Evolutionary conservation across 345 rosid genomes (phyloP).

Genomic region (Syzygium jambos): DNA sequence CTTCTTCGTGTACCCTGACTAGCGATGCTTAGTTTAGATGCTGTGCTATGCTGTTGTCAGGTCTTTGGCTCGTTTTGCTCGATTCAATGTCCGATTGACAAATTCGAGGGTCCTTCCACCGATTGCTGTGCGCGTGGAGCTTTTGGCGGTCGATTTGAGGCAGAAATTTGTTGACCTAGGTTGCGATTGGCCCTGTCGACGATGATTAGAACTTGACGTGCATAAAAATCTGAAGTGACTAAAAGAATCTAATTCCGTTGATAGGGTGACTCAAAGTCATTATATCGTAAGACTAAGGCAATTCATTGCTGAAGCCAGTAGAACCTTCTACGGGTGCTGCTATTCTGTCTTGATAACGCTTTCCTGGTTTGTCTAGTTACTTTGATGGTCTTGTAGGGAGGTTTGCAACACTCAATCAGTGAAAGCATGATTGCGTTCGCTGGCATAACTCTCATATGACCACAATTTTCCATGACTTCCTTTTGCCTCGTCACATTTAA

Average conservation of each 20-base stretch:
- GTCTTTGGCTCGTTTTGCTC: not conserved
- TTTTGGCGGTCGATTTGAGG: not conserved
- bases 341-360: not conserved
- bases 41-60: not conserved
- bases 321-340: not conserved
- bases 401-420: not conserved
- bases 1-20: too few species aligned
- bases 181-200: accelerated
- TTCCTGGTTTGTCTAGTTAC: not conserved
- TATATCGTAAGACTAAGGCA: not conserved
- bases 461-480: not conserved
- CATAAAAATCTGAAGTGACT: not conserved
- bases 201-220: accelerated
- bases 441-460: not conserved
- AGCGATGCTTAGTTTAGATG: not conserved
- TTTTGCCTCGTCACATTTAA: not conserved
- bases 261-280: accelerated
- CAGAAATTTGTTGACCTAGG: not conserved
- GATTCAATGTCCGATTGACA: not conserved
- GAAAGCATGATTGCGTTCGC: not conserved
- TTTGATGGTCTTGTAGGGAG: not conserved
- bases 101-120: not conserved
- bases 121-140: not conserved
- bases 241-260: not conserved
- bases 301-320: not conserved